Base-by-base conservation (phyloP, 495 filamentous ascomycete genomes). In the Penicillium ucsense region DNA sequence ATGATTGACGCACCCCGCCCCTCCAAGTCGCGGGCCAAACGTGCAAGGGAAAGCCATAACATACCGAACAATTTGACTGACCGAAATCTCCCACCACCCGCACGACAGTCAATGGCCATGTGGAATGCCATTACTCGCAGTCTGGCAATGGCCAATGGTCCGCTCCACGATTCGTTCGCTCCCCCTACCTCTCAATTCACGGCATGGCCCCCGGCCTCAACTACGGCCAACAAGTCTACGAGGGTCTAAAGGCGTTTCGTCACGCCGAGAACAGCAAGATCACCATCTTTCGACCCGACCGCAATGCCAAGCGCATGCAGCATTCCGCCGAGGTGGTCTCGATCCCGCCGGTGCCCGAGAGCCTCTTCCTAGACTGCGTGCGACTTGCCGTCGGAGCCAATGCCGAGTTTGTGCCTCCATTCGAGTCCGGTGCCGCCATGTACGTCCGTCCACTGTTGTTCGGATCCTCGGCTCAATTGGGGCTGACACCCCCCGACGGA, bases 151-250 rank as follows among this genome's bases (percentile, higher is more conserved):
- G 47, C 30, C 59, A 81, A 74, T 95, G 89, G 89, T 77, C 82
- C 0, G 43, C 79, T 12, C 88, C 84, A 7, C 53, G 70, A 48
- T 90, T 94, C 71, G 72, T 94, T 47, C 61, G 72, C 11, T 83
- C 88, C 54, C 89, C 89, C 4, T 87, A 74, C 70, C 77, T 95
- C 48, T 75, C 77, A 45, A 78, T 95, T 56, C 90, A 95, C 66
- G 89, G 89, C 50, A 88, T 95, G 83, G 80, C 87, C 0, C 90
- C 89, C 0, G 90, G 76, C 33, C 77, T 95, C 38, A 95, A 95
- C 74, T 95, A 95, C 61, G 89, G 85, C 37, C 86, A 92, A 55
- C 89, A 95, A 71, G 89, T 87, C 41, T 95, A 90, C 75, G 89
- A 95, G 56, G 89, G 89, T 7, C 76, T 95, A 47, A 96, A 95